phyloP scores from a whole-genome alignment of 2,329 filamentous ascomycete species.

The Coniochaeta sp. region DNA sequence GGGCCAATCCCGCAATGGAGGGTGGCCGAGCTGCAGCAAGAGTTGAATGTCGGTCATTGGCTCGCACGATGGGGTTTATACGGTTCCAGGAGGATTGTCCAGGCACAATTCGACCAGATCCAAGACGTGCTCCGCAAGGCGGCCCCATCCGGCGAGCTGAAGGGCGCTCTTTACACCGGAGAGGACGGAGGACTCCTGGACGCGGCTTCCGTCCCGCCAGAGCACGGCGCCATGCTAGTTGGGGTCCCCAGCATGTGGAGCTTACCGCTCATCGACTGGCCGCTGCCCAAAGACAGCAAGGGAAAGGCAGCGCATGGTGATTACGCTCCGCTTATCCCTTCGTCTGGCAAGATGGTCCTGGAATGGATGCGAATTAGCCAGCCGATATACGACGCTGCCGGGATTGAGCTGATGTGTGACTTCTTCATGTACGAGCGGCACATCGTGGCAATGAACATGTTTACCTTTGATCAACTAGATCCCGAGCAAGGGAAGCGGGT shows the following conservation, averaged over 20 bases:
- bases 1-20: conserved; percentile 37
- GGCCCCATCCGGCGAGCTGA: conserved; percentile 28
- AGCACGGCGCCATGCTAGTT: conserved; percentile 26
- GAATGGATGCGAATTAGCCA: conserved; percentile 33
- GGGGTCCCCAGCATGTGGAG: conserved; percentile 27
- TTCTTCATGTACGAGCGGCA: conserved; percentile 41
- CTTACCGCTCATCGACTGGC: conserved; percentile 26
- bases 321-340: conserved; percentile 27
- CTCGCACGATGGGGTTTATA: conserved; percentile 36
- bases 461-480: conserved; percentile 36
- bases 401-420: conserved; percentile 35
- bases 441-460: conserved; percentile 38
- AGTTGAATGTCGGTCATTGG: conserved; percentile 34
- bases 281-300: conserved; percentile 20
- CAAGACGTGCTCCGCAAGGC: conserved; percentile 23
- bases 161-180: conserved; percentile 27
- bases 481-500: conserved; percentile 26
- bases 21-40: conserved; percentile 30
- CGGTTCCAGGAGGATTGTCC: conserved; percentile 30
- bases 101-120: conserved; percentile 35
- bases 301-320: conserved; percentile 25
- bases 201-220: conserved; percentile 21
- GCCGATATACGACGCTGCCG: conserved; percentile 30
- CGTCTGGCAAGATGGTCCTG: conserved; percentile 28
- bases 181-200: conserved; percentile 29